Base-by-base conservation (phyloP, 1,284 basidiomycete genomes). In the Exobasidium rhododendri region DNA sequence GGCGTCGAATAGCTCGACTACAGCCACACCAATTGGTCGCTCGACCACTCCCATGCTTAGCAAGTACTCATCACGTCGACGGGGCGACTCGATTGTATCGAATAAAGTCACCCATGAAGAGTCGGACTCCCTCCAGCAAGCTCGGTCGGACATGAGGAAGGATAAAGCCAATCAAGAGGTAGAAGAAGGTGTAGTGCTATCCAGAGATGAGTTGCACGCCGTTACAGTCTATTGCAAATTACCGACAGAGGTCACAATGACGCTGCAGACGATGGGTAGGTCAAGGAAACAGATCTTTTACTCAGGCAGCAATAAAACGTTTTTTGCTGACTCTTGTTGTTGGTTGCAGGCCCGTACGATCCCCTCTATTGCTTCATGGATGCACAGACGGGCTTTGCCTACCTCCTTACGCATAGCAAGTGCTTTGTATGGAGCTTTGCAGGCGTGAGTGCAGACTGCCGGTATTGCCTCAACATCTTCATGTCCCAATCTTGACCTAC, bases 401-500 rank as follows among this genome's bases (percentile, higher is more conserved):
- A 58, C 31, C 61, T 78, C 10, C 55, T 74, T 10, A 65, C 73
- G 1, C 63, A 68, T n/a, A 59, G 58, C 17, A 61, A 64, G 52
- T 70, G 69, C 52, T 74, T 67, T 35, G 73, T 75, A 0, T 78
- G 76, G 76, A 77, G 69, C 66, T 74, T 73, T 54, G 46, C 59
- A 3, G 64, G 35, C 35, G 35, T 40, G 35, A 40, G 35, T 40
- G 17, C 17, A 17, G 17, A n/a, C 68, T 26, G 63, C 71, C 5
- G 56, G 67, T 65, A 14, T 14, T 29, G 35, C 10, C 31, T 40
- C 10, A 55, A 1, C 54, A 17, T 5, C 45, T 54, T 49, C 3
- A n/a, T 2, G 20, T n/a, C 29, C 40, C 66, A n/a, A n/a, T n/a
- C n/a, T n/a, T n/a, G n/a, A n/a, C n/a, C n/a, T n/a, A n/a, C n/a